phyloP scores from a whole-genome alignment of 306 rosid genomes.

The Malus fusca region DNA sequence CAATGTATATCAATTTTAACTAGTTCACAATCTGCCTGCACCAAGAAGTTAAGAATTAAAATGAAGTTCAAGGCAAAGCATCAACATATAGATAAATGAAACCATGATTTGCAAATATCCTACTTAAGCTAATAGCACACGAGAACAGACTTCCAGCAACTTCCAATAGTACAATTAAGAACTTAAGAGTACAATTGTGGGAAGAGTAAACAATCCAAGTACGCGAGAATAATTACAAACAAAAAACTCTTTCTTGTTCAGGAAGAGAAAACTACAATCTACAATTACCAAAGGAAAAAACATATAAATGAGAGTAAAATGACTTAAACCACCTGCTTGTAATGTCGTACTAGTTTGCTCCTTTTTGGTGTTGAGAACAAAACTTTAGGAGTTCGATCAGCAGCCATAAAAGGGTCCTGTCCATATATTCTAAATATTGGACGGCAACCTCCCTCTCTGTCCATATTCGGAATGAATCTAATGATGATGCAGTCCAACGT shows the following conservation, averaged over 20 bases:
- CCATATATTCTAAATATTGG: constrained; percentile 95
- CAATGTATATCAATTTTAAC: constrained; percentile 91
- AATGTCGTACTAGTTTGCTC: constrained; percentile 72
- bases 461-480: constrained; percentile 70
- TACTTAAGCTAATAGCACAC: neutral
- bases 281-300: neutral
- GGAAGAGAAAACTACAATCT: neutral
- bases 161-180: neutral
- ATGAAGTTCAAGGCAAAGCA: constrained; percentile 8
- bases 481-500: constrained; percentile 78
- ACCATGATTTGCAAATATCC: constrained; percentile 8
- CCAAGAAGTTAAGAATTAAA: constrained; percentile 18
- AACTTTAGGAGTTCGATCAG: constrained; percentile 80
- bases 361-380: constrained; percentile 84
- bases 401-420: constrained; percentile 83
- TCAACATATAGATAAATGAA: constrained; percentile 16
- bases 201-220: neutral
- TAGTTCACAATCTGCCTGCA: constrained; percentile 77
- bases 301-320: constrained; percentile 10
- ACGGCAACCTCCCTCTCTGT: constrained; percentile 85
- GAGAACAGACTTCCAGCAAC: neutral
- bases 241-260: neutral
- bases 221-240: neutral
- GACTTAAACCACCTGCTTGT: constrained; percentile 67
- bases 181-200: neutral